Conservation (phyloP, 2,329 filamentous ascomycete species). For the Cladobotryum protrusum region DNA sequence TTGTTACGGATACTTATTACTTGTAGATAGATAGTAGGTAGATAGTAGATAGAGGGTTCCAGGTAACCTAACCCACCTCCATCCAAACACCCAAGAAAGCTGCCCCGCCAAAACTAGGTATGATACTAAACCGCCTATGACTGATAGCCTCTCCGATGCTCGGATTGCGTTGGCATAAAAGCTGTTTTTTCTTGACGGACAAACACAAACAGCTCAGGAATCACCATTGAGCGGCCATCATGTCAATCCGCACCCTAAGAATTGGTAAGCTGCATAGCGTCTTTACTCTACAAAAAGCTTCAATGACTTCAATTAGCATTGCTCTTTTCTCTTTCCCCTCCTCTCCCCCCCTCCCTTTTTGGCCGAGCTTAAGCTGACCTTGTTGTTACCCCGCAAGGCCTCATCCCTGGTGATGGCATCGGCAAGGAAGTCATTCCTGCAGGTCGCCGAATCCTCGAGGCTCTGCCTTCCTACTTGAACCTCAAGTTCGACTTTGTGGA, state of each 20-base stretch:
- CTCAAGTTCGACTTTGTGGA: slow-evolving; percentile 93
- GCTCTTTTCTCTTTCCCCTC: no score
- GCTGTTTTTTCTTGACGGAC: no score
- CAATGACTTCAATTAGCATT: neutral
- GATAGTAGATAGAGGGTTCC: no score
- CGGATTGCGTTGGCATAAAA: neutral
- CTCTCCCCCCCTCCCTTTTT: neutral
- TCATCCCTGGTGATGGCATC: slow-evolving; percentile 97
- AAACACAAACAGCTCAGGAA: neutral
- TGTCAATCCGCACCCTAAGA: slow-evolving; percentile 37
- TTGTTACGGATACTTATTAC: no score
- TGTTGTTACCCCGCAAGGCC: slow-evolving; percentile 49
- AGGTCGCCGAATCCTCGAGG: slow-evolving; percentile 84
- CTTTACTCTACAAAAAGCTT: neutral
- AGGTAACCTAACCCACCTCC: no score
- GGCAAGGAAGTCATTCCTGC: slow-evolving; percentile 97
- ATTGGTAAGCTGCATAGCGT: slow-evolving; percentile 26
- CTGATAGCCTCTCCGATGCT: neutral
- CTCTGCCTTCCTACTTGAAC: slow-evolving; percentile 81
- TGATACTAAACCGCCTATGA: neutral
- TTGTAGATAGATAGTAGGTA: no score
- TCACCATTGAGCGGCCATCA: slow-evolving; percentile 20
- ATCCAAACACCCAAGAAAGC: no score
- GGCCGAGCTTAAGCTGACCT: neutral
- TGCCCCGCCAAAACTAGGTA: no score